Evolutionary conservation across 139 green algal species (phyloP).

Genomic region (Astrephomene gubernaculifera): DNA sequence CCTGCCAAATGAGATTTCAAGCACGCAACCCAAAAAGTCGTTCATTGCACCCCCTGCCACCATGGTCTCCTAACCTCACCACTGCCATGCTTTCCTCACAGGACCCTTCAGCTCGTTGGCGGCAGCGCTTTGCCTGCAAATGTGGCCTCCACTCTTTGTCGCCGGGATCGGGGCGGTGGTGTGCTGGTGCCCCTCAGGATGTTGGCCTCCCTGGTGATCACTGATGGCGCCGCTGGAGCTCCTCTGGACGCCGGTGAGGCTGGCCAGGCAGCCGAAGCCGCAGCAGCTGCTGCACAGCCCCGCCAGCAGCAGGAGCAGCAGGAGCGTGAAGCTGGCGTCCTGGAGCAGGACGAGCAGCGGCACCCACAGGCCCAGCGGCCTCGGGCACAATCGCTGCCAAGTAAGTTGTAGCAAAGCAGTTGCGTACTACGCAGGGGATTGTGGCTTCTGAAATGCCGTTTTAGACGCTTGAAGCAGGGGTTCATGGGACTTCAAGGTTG

Average conservation of each 20-base stretch:
- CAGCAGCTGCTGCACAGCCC: neutral
- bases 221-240: neutral
- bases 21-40: too few relatives aligned
- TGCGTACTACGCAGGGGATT: too few relatives aligned
- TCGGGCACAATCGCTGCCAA: neutral
- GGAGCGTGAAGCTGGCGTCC: neutral
- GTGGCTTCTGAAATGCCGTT: too few relatives aligned
- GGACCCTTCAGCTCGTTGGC: slow-evolving; percentile 9
- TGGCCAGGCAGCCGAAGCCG: neutral
- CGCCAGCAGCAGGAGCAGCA: neutral
- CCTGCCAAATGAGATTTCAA: too few relatives aligned
- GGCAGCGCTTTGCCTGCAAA: too few relatives aligned
- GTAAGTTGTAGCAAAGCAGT: too few relatives aligned
- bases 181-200: slow-evolving; percentile 20
- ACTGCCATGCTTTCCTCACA: too few relatives aligned
- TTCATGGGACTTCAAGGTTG: too few relatives aligned
- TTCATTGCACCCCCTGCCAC: too few relatives aligned
- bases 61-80: too few relatives aligned
- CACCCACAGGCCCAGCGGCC: neutral
- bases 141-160: neutral
- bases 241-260: neutral
- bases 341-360: neutral
- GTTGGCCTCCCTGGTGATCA: slow-evolving; percentile 24
- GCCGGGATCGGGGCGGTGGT: neutral
- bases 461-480: too few relatives aligned